These are phyloP conservation scores for Rhododendron vialii DNA, from an alignment of 148 eudicot genomes.

Conservation along the genomic window DNA sequence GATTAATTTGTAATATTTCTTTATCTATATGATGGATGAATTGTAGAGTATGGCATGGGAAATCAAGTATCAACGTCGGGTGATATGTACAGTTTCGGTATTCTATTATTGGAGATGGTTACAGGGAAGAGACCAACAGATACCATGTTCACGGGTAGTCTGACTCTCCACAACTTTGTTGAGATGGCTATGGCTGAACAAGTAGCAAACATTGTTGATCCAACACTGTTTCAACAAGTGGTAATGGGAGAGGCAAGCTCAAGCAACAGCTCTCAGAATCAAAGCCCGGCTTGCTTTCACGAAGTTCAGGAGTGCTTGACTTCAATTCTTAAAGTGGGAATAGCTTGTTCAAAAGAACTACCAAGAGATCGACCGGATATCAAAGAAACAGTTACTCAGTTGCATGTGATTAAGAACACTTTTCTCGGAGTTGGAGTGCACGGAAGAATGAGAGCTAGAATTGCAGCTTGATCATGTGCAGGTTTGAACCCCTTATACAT, in stretches of 20 bases:
- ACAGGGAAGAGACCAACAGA: neutral
- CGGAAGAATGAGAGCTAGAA: too few relatives aligned
- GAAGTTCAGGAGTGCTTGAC: neutral
- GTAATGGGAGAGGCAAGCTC: neutral
- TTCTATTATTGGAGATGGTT: neutral
- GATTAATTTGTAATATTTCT: too few relatives aligned
- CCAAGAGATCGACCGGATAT: neutral
- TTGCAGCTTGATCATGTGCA: too few relatives aligned
- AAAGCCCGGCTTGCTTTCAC: neutral
- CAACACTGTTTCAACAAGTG: neutral
- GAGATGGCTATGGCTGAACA: neutral
- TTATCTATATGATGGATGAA: neutral
- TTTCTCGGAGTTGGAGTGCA: neutral
- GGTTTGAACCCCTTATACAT: too few relatives aligned
- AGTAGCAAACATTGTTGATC: neutral
- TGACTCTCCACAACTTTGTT: neutral
- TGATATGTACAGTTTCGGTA: neutral
- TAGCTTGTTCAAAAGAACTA: neutral
- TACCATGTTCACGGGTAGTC: neutral
- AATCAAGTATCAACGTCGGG: neutral
- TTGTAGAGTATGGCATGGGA: constrained; percentile 1
- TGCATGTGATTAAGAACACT: neutral
- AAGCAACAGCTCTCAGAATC: neutral
- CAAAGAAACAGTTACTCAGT: neutral
- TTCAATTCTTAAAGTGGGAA: neutral